These are phyloP conservation scores for Acanthamoeba culbertsoni DNA, from an alignment of 208 protist genomes.

Conservation along the genomic window DNA sequence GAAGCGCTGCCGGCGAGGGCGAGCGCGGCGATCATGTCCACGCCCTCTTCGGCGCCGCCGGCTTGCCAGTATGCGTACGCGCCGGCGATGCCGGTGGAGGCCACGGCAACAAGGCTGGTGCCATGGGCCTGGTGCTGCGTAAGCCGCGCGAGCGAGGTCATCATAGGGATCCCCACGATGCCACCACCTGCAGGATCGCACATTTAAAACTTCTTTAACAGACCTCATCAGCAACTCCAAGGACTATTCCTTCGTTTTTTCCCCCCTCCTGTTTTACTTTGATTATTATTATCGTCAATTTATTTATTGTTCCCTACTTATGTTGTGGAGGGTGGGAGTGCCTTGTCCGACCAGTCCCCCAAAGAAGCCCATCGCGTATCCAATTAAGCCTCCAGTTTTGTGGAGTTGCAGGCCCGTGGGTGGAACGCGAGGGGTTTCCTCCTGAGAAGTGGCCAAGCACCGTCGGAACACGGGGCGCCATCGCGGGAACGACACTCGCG, in stretches of 20 bases:
- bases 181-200: neutral
- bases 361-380: neutral
- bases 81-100: neutral
- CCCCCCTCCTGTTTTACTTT: no score
- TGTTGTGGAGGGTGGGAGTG: neutral
- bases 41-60: neutral
- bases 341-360: neutral
- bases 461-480: no score
- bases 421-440: neutral
- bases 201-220: no score
- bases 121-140: slow-evolving; percentile 11
- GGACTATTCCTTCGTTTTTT: no score
- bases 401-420: neutral
- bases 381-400: neutral
- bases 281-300: no score
- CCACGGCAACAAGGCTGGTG: neutral
- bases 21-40: neutral
- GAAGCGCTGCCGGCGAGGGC: neutral
- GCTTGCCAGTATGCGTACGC: neutral
- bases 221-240: no score
- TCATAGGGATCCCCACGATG: neutral
- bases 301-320: neutral
- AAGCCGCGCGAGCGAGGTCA: neutral
- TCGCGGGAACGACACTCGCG: no score
- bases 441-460: neutral